Conservation (phyloP, 768 basidiomycete species). For the Amanita rubescens region DNA sequence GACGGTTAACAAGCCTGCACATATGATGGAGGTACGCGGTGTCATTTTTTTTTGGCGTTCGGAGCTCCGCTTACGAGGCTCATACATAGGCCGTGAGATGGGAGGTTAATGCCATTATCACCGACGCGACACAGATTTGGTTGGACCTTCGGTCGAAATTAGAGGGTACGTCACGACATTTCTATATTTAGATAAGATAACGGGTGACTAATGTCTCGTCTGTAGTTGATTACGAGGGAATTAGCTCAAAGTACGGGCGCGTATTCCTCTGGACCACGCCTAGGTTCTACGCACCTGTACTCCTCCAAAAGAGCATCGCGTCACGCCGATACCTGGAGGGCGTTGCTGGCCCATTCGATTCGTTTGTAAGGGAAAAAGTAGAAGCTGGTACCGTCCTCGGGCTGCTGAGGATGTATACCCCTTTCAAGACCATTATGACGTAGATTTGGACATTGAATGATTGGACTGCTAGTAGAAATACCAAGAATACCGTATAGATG, state of each 20-base stretch:
- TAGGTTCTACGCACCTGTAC: conserved; percentile 49
- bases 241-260: conserved; percentile 52
- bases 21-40: conserved; percentile 76
- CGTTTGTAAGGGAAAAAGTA: neutral
- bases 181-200: neutral
- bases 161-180: conserved; percentile 37
- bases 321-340: conserved; percentile 35
- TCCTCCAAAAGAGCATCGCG: conserved; percentile 20
- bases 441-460: neutral
- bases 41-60: conserved; percentile 5
- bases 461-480: neutral
- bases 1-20: conserved; percentile 88
- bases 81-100: conserved; percentile 65
- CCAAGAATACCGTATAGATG: neutral
- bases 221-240: conserved; percentile 62
- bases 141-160: conserved; percentile 53
- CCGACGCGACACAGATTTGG: conserved; percentile 67
- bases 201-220: neutral
- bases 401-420: neutral
- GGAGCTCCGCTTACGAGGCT: neutral
- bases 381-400: neutral
- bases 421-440: neutral
- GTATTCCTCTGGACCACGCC: conserved; percentile 69
- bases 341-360: conserved; percentile 48
- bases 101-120: conserved; percentile 73